Evolutionary conservation across 2,329 filamentous ascomycete species (phyloP), one percentile per base, ranked within the genome.

Genomic region (Paracamarosporium sp.): DNA sequence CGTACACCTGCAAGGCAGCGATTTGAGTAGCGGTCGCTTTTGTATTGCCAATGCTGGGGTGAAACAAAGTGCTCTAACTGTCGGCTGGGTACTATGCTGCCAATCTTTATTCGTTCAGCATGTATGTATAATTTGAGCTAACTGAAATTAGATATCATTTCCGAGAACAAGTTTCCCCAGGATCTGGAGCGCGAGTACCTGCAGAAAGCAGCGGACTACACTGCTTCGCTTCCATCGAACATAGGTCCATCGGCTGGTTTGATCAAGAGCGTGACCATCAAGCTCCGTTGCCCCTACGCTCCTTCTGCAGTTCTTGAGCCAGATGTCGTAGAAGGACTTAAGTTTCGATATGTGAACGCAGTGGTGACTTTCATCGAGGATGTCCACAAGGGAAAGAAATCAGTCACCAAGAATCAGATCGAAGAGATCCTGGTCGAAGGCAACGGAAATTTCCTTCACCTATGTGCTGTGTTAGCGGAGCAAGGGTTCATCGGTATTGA

Each of bases 151-250:
- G 36, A 7, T 36, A 22, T 28, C n/a, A 15, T 52, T 8, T 44
- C 40, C 4, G 56, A 61, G 48, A 53, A 50, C 12, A 50, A 62
- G 9, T 20, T 44, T 7, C 47, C 33, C 24, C 20, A 27, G 22
- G 17, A 41, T 35, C 4, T 31, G 30, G 22, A 36, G 17, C 38
- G 31, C 31, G n/a, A 47, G 30, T 55, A 52, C 35, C 5, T 51
- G n/a, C 11, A 22, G 13, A 59, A 59, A 40, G 55, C 50, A 24
- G 27, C 31, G 7, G 38, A 50, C 3, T 57, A 50, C 86, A 52
- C 87, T 86, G 46, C 92, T 76, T 64, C 92, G 11, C n/a, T 59
- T 3, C 53, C 57, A 8, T n/a, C 24, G 11, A 20, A 47, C n/a
- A 25, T 44, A 12, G 28, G 47, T 4, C 13, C 25, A 9, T 50